Evolutionary conservation across 768 basidiomycete species (phyloP), one percentile per base, ranked within the genome.

Genomic region (Hortiboletus campestris): DNA sequence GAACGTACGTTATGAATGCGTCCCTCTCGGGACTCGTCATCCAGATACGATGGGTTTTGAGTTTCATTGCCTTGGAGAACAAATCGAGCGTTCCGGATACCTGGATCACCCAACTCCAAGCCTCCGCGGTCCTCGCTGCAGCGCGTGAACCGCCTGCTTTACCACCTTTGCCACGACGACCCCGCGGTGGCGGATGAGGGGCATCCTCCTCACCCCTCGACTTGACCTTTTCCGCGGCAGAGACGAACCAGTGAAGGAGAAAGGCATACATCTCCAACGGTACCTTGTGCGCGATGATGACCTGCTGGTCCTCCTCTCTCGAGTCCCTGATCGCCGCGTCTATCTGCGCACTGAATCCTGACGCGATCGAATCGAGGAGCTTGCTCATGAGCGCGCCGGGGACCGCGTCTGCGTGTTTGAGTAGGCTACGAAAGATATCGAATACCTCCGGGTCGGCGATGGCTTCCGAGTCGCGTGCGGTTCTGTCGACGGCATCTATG

Each of bases 221-320:
- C 42, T 87, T 88, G 55, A 88, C 83, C 61, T 87, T 89, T 72
- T 96, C 94, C 2, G 86, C 88, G 0, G 85, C 85, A 12, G 76
- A 73, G 16, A 91, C 89, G 67, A 95, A 95, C 94, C 94, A 98
- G 57, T 86, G 80, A n/a, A 97, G 72, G 25, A 98, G 75, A 68
- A 98, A 98, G 8, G 88, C 89, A 69, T 92, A 98, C 78, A 90
- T 86, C 70, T 98, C 97, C 56, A 99, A 77, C 0, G 92, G 84
- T 4, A 67, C 60, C 68, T 87, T 90, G 70, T 94, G 93, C 0
- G 76, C 64, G 59, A 80, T 71, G 63, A 82, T 78, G 2, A 78
- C 75, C 53, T 87, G 78, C 55, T 85, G 81, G 46, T 87, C 83
- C 28, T 88, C 90, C 7, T 81, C 75, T 10, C 89, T 85, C 25